These are phyloP conservation scores for Saturnispora hagleri DNA, from an alignment of 805 yeast species.

Conservation along the genomic window DNA sequence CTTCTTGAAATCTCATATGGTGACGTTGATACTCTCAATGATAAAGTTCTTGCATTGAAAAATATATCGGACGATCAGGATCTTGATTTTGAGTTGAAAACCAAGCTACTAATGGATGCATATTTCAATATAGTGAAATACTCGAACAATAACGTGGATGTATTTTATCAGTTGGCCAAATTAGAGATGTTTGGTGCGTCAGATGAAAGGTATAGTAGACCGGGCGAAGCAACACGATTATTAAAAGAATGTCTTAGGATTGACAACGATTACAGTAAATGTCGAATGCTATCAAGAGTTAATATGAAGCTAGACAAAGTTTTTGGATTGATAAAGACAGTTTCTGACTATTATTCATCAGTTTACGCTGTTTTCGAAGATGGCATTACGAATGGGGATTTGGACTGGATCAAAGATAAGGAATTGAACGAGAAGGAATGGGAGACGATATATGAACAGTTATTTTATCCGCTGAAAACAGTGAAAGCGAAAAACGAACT, in stretches of 20 bases:
- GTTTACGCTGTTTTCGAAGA: conserved; percentile 27
- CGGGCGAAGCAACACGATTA: conserved; percentile 12
- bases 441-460: conserved; percentile 27
- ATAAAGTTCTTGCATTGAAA: not conserved
- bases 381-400: conserved; percentile 14
- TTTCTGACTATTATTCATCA: conserved; percentile 34
- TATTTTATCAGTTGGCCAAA: conserved; percentile 21
- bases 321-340: conserved; percentile 33
- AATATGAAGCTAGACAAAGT: conserved; percentile 36
- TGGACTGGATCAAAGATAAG: conserved; percentile 23
- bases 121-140: conserved; percentile 18
- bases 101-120: conserved; percentile 17
- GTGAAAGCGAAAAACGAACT: conserved; percentile 17
- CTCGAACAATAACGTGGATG: conserved; percentile 15
- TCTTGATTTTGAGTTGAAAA: conserved; percentile 15
- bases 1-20: conserved; percentile 1
- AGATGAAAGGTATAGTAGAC: conserved; percentile 8
- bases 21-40: conserved; percentile 1
- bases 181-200: conserved; percentile 22
- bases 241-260: conserved; percentile 55
- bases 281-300: conserved; percentile 50
- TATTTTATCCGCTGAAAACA: conserved; percentile 21
- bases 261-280: conserved; percentile 62
- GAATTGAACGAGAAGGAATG: conserved; percentile 37
- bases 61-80: conserved; percentile 6